A percentile compares a stretch with the other conserved stretches of the same genome.
Conservation (phyloP, 805 yeast species). For the Teunomyces pallodes region DNA sequence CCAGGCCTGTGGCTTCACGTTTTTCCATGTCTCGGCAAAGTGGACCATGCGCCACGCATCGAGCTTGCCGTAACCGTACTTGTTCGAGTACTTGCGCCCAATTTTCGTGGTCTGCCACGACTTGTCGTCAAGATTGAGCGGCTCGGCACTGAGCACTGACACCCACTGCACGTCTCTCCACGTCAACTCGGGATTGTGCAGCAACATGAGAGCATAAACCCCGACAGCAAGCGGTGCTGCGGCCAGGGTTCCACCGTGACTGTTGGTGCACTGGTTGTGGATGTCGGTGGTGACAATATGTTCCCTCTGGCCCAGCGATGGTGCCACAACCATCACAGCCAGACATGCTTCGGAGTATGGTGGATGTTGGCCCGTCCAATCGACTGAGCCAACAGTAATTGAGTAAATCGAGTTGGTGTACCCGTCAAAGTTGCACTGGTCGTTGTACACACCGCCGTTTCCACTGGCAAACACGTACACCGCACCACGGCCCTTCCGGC, state of each 20-base stretch:
- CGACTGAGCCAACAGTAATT: conserved; percentile 92
- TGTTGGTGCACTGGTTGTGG: conserved; percentile 60
- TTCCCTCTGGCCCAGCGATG: conserved; percentile 87
- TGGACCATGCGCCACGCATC: conserved; percentile 78
- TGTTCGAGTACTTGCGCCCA: conserved; percentile 72
- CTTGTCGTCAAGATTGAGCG: conserved; percentile 65
- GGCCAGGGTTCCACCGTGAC: conserved; percentile 96
- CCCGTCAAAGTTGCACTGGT: conserved; percentile 95
- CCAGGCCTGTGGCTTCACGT: conserved; percentile 93
- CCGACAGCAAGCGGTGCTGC: conserved; percentile 99
- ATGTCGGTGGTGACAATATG: conserved; percentile 87
- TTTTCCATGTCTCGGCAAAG: conserved; percentile 70
- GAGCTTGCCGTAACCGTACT: conserved; percentile 87
- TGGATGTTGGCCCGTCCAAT: conserved; percentile 83
- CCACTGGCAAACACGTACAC: conserved; percentile 95
- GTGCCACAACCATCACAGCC: conserved; percentile 92
- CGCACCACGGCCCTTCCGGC: conserved; percentile 78
- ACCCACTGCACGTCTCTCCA: conserved; percentile 96
- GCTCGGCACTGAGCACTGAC: conserved; percentile 66
- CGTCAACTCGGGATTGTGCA: conserved; percentile 81
- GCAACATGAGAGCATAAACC: conserved; percentile 77
- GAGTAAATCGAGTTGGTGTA: conserved; percentile 95
- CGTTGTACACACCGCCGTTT: conserved; percentile 80
- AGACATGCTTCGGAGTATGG: conserved; percentile 89
- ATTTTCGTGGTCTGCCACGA: conserved; percentile 72